Conservation (phyloP, 2,329 filamentous ascomycete species). For the Fusarium dimerum region DNA sequence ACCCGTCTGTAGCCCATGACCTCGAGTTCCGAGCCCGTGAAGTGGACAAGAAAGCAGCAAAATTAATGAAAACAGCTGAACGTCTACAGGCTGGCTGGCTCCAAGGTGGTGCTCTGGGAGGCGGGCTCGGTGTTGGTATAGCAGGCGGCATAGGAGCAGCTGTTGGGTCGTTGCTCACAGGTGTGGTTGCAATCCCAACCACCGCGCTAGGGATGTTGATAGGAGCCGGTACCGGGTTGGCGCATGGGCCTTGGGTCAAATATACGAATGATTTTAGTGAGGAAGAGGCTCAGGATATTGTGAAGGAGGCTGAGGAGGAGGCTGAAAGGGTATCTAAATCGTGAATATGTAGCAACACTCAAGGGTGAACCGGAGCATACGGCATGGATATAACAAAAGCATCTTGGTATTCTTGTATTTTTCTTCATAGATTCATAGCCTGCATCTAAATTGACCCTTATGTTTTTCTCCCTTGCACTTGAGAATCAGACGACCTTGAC, state of each 20-base stretch:
- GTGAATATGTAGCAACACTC: neutral
- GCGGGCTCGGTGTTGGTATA: constrained; percentile 22
- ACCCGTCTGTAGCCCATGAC: constrained; percentile 13
- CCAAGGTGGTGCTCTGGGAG: constrained; percentile 23
- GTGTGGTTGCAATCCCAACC: constrained; percentile 22
- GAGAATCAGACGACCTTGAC: constrained; percentile 1
- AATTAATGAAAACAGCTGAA: constrained; percentile 24
- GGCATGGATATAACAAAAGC: no score
- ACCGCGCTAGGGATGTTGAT: constrained; percentile 20
- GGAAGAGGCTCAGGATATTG: constrained; percentile 19
- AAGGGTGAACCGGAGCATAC: neutral
- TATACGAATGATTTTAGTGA: constrained; percentile 21
- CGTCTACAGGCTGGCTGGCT: constrained; percentile 21
- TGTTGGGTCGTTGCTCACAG: constrained; percentile 19
- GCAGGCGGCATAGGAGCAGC: constrained; percentile 19
- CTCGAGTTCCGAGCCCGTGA: constrained; percentile 14
- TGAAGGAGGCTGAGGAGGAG: constrained; percentile 19
- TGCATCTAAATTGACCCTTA: no score
- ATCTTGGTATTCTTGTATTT: no score
- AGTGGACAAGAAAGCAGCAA: constrained; percentile 22
- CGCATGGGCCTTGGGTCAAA: constrained; percentile 23
- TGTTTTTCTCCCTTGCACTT: neutral
- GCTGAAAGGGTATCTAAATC: constrained; percentile 17
- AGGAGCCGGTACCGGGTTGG: constrained; percentile 19
- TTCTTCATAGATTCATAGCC: no score